Evolutionary conservation across 345 rosid species (phyloP), one percentile per base, ranked within the genome.

Genomic region (Hevea brasiliensis): DNA sequence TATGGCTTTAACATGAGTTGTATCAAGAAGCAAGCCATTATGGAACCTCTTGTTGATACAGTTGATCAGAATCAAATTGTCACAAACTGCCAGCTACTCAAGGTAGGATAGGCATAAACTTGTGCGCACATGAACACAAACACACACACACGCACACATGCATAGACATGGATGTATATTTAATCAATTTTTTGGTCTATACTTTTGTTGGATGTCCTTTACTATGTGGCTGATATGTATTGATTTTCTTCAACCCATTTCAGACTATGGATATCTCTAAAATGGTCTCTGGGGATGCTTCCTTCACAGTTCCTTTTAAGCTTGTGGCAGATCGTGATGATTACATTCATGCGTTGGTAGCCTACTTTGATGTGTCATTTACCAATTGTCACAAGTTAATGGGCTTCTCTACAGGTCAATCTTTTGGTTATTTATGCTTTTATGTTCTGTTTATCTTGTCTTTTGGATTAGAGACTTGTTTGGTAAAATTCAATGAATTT

Each of bases 181-280:
- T 57, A 35, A 45, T n/a, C 26, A 24, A 42, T 8, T 32, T 32
- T 32, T 32, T 35, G 37, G 41, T 51, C 58, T 56, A 15, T 0
- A 3, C n/a, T 47, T 35, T 47, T 23, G 4, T 14, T 26, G 2
- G 0, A 10, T 42, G 55, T n/a, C 24, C 75, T 42, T 63, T 59
- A 6, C 70, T 14, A 61, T 60, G 14, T 67, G 56, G 67, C 77
- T 71, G 37, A 75, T 74, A 65, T 61, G 61, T 63, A 26, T 53
- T 62, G 26, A 23, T 76, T 61, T 55, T 3, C 8, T 29, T 47
- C 7, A 4, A 62, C 56, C 77, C 68, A n/a, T 58, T 75, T 67
- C 90, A 95, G 98, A 93, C 93, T 0, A 93, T 95, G 99, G 98
- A 95, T 79, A 95, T 95, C 77, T 93, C 98, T 20, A 92, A 91